Base-by-base conservation (phyloP, 2,329 filamentous ascomycete species). In the Rutstroemia sp. region DNA sequence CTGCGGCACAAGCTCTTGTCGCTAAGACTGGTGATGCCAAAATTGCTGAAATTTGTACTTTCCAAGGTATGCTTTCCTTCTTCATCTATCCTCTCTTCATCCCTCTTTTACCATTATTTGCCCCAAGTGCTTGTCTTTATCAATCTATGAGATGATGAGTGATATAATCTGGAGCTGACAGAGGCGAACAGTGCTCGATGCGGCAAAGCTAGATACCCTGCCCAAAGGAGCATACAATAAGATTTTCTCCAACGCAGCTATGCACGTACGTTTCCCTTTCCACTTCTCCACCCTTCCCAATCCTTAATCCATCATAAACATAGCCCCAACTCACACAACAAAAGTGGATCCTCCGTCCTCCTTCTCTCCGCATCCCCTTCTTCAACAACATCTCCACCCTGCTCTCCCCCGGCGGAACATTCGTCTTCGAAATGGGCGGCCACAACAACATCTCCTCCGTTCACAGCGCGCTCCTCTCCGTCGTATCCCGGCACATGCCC, bases 401-500 rank as follows among this genome's bases (percentile, higher is more conserved):
- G 1, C 75, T 89, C 2, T 75, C 72, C 36, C 77, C 79, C 0
- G 77, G 76, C 10, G 86, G 83, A 1, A 64, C 63, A 0, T 83
- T 89, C 57, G 77, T 79, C 9, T 87, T 89, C 63, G 86, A 89
- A 69, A 86, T 86, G 81, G 86, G 87, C 52, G 86, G 85, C 0
- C 76, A 83, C 50, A 87, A 86, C 19, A 88, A 89, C 68, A 76
- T 87, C 1, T 72, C 75, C 1, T 86, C 88, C 56, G 78, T 86
- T 62, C 76, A 80, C 27, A 73, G 79, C 0, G 81, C 81, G 2
- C 71, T 87, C 72, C 75, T 16, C 19, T 38, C 45, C 10, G 14
- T 8, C 14, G 10, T 30, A 5, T 27, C 14, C n/a, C 5, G 21
- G 8, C 42, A 19, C 14, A 27, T 16, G 3, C 21, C 23, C 2